Conservation (phyloP, 2,329 filamentous ascomycete species). For the Trichophyton verrucosum region DNA sequence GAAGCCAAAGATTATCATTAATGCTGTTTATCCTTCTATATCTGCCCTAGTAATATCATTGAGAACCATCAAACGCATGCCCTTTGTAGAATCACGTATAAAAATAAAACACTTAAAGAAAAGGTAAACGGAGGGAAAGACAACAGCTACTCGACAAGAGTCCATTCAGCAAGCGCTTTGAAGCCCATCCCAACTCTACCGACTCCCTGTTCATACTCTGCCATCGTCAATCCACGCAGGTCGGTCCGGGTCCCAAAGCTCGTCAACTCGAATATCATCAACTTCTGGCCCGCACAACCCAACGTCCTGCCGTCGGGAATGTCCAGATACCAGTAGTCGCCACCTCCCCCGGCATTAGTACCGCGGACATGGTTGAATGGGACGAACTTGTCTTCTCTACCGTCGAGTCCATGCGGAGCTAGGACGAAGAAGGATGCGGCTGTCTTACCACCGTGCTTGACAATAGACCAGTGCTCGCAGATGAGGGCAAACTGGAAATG, state of each 20-base stretch:
- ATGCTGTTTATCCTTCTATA: background rate
- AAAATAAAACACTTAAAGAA: background rate
- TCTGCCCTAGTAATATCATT: background rate
- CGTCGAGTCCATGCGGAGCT: slow-evolving; percentile 52
- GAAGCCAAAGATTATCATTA: background rate
- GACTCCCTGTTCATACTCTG: slow-evolving; percentile 37
- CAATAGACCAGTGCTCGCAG: slow-evolving; percentile 74
- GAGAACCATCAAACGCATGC: background rate
- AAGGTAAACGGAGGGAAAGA: background rate
- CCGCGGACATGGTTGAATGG: slow-evolving; percentile 47
- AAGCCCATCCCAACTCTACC: slow-evolving; percentile 39
- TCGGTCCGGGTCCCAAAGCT: slow-evolving; percentile 39
- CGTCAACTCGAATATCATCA: slow-evolving; percentile 53
- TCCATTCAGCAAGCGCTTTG: slow-evolving; percentile 43
- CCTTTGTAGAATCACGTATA: background rate
- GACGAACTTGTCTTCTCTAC: slow-evolving; percentile 53
- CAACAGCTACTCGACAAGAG: slow-evolving; percentile 28
- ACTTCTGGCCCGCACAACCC: slow-evolving; percentile 55
- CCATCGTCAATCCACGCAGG: slow-evolving; percentile 40
- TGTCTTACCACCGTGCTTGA: slow-evolving; percentile 49
- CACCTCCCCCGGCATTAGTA: slow-evolving; percentile 45
- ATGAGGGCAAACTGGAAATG: slow-evolving; percentile 69
- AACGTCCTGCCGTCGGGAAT: slow-evolving; percentile 50
- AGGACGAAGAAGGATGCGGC: slow-evolving; percentile 59
- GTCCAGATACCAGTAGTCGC: slow-evolving; percentile 71